These are phyloP conservation scores for Calonectria honghensis DNA, from an alignment of 2,329 filamentous ascomycete species.

Conservation along the genomic window DNA sequence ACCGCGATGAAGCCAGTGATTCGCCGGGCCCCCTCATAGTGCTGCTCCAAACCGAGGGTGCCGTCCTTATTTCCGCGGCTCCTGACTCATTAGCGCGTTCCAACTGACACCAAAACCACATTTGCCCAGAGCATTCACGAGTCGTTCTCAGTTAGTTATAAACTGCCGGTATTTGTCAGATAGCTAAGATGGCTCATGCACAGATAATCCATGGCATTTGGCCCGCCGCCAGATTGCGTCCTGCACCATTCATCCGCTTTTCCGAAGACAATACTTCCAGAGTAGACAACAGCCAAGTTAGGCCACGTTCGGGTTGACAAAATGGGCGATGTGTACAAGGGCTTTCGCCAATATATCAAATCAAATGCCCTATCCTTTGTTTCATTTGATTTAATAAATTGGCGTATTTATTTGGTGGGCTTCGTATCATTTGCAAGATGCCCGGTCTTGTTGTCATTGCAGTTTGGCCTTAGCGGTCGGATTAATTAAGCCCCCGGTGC, in stretches of 20 bases:
- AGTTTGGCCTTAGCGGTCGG: not conserved
- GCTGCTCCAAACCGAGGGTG: constrained; percentile 26
- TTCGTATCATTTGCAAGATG: not conserved
- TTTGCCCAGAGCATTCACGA: constrained; percentile 4
- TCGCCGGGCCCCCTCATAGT: not conserved
- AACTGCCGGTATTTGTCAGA: constrained; percentile 14
- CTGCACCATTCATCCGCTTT: not conserved
- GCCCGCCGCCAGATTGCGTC: not conserved
- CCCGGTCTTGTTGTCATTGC: not conserved
- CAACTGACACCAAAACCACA: not conserved
- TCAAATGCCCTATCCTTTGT: not conserved
- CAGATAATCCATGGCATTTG: not conserved
- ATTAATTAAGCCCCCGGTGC: constrained; percentile 16
- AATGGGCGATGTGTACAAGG: not conserved
- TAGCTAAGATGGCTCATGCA: not conserved
- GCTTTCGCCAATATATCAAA: not conserved
- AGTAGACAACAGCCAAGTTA: not conserved
- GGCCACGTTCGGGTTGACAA: not conserved
- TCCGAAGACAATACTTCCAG: not conserved
- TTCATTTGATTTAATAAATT: not conserved
- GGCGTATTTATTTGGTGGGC: not conserved
- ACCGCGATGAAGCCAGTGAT: constrained; percentile 32
- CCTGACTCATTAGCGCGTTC: constrained; percentile 41
- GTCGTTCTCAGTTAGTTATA: not conserved
- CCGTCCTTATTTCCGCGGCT: constrained; percentile 17